Percentiles rank a stretch among this genome's conserved stretches.
These are phyloP conservation scores for Cercospora sp. DNA, from an alignment of 2,329 filamentous ascomycete species.

Conservation along the genomic window DNA sequence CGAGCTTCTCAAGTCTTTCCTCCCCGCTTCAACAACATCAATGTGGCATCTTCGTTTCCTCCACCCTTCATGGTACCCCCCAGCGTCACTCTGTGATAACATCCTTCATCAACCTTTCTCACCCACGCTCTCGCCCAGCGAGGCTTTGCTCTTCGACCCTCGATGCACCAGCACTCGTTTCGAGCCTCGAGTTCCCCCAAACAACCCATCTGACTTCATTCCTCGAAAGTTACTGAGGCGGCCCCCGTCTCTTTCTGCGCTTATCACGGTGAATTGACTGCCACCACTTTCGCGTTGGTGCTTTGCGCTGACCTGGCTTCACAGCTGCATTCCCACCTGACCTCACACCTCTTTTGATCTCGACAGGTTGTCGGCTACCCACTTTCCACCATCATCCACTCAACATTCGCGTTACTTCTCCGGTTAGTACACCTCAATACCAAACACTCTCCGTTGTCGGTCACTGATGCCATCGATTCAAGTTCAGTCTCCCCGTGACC, in stretches of 20 bases:
- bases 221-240: too few species aligned
- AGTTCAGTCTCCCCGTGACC: not conserved
- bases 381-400: not conserved
- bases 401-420: not conserved
- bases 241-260: too few species aligned
- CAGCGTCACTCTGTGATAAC: too few species aligned
- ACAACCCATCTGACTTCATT: too few species aligned
- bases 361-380: not conserved
- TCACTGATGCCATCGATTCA: not conserved
- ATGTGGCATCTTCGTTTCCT: too few species aligned
- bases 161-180: too few species aligned
- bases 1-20: not conserved
- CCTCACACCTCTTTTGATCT: not conserved
- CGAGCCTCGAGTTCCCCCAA: too few species aligned
- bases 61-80: too few species aligned
- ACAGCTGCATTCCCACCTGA: not conserved
- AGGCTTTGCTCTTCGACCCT: too few species aligned
- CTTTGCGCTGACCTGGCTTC: not conserved
- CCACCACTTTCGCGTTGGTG: not conserved
- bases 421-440: not conserved
- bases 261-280: not conserved
- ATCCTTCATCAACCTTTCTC: too few species aligned
- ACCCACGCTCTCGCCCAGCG: too few species aligned
- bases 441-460: not conserved
- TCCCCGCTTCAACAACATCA: not conserved